Evolutionary conservation across 1,139 yeast species (phyloP).

Genomic region (Blastobotrys proliferans): DNA sequence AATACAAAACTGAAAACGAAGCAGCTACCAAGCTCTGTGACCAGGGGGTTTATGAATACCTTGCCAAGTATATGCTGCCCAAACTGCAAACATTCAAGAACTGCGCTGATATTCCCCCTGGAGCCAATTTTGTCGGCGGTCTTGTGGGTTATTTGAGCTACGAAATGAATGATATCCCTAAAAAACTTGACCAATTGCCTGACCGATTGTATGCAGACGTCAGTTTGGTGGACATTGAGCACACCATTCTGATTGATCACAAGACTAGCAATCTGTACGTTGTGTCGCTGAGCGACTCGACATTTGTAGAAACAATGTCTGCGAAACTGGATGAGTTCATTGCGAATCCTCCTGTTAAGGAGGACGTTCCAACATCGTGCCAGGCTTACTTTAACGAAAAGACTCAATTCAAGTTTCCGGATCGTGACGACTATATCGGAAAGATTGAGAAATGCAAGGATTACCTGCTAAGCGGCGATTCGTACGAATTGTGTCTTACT

Average conservation of each 20-base stretch:
- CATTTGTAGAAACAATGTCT: constrained; percentile 13
- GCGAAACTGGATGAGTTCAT: constrained; percentile 1
- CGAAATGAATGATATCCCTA: constrained; percentile 46
- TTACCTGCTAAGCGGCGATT: constrained; percentile 73
- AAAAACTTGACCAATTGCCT: background rate
- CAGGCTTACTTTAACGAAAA: constrained; percentile 17
- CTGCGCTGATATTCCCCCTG: constrained; percentile 22
- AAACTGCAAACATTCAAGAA: constrained; percentile 25
- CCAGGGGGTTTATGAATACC: constrained; percentile 44
- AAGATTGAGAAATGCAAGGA: constrained; percentile 66
- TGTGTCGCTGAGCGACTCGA: constrained; percentile 38
- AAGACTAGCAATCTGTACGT: constrained; percentile 47
- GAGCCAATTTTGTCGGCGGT: constrained; percentile 84
- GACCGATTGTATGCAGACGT: constrained; percentile 55
- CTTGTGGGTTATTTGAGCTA: constrained; percentile 79
- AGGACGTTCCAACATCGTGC: constrained; percentile 18
- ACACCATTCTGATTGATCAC: constrained; percentile 57
- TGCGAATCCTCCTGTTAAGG: constrained; percentile 4
- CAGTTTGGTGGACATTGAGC: constrained; percentile 66
- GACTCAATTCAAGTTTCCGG: constrained; percentile 49
- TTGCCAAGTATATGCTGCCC: constrained; percentile 51
- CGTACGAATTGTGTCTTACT: constrained; percentile 90
- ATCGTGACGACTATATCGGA: constrained; percentile 48
- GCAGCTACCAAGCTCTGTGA: constrained; percentile 10
- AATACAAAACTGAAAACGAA: constrained; percentile 18